Evolutionary conservation across 192 early-diverging fungal genomes (phyloP), one percentile per base, ranked within the genome.

Genomic region (Coemansia javaensis): DNA sequence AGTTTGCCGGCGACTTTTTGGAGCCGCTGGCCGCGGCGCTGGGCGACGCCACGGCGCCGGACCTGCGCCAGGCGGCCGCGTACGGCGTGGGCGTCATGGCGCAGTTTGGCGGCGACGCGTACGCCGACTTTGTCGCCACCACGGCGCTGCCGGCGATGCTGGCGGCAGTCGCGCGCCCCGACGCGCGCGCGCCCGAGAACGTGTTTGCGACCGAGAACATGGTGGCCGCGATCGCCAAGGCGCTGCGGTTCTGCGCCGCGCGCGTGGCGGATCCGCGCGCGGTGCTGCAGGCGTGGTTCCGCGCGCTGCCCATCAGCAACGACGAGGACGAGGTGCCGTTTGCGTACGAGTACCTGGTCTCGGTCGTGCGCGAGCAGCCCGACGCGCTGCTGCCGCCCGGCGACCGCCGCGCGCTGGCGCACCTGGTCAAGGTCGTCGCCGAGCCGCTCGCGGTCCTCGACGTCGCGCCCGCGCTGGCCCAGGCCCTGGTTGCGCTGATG

Each of bases 81-180:
- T 99, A 94, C 68, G 93, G 91, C 53, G 67, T 97, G 16, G 95
- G 95, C 27, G 77, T 95, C n/a, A 84, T 85, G 51, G 97, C 87
- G 27, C 78, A 91, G 65, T 88, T 81, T 53, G 95, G 94, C 44
- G 94, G 93, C 14, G 76, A 83, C 5, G 77, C 81, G 27, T 97
- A 91, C 59, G 80, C 83, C 5, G 85, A 83, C 33, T 82, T 82
- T 30, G 83, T 85, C 32, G 66, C 68, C 23, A 69, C 54, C 37
- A 81, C 81, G 14, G 87, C 89, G 15, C 75, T 99, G 40, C 80
- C 81, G 0, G 78, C 72, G n/a, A 73, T 97, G 38, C 82, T 96
- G 49, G 80, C 76, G 35, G 56, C 82, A 16, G 79, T 93, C 52
- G 79, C 83, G 47, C 66, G 61, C 5, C 60, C 80, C 13, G 80